Conservation (phyloP, 768 basidiomycete species). For the Calocybe cyanea region DNA sequence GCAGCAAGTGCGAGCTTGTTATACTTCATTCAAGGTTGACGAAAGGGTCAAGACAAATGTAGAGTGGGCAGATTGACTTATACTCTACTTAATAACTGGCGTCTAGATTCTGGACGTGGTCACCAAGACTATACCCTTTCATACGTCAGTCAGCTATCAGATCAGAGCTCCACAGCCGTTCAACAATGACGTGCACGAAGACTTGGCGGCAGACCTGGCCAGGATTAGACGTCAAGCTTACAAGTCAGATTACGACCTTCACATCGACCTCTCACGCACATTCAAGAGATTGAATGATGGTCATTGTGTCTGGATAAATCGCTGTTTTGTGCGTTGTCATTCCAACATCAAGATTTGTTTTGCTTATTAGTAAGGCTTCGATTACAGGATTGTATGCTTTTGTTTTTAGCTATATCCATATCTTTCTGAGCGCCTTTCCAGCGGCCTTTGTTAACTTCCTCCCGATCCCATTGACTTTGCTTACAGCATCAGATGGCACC, state of each 20-base stretch:
- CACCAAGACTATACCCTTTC: slow-evolving; percentile 55
- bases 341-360: neutral
- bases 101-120: slow-evolving; percentile 52
- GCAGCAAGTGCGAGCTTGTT: slow-evolving; percentile 46
- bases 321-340: slow-evolving; percentile 46
- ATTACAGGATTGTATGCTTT: slow-evolving; percentile 19
- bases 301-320: slow-evolving; percentile 52
- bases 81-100: neutral
- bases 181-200: slow-evolving; percentile 51
- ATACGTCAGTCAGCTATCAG: slow-evolving; percentile 61
- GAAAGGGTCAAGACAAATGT: slow-evolving; percentile 48
- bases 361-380: neutral
- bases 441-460: slow-evolving; percentile 45
- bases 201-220: slow-evolving; percentile 46
- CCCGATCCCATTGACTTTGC: slow-evolving; percentile 43
- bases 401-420: neutral
- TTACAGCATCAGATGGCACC: slow-evolving; percentile 39
- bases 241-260: slow-evolving; percentile 50
- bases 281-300: slow-evolving; percentile 57
- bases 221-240: slow-evolving; percentile 42
- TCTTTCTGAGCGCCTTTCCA: slow-evolving; percentile 10
- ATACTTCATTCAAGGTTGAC: slow-evolving; percentile 46
- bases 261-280: slow-evolving; percentile 49
- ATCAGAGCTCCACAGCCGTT: slow-evolving; percentile 52
- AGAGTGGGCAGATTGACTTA: slow-evolving; percentile 11